A percentile compares a stretch with the other conserved stretches of the same genome.
These are phyloP conservation scores for Straminergon stramineum DNA, from an alignment of 225 moss, liverwort and hornwort species.

Conservation along the genomic window DNA sequence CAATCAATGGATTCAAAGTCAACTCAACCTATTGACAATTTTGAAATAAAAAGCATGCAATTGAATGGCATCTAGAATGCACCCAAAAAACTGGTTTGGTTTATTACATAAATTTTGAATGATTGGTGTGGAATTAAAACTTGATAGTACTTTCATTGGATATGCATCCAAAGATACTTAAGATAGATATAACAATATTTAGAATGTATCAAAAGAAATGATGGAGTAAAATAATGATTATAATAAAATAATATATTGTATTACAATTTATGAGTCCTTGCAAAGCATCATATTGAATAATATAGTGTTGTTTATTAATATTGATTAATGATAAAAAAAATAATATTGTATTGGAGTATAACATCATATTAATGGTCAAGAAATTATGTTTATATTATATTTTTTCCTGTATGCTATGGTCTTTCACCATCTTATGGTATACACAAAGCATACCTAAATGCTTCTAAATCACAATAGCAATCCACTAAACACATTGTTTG, in stretches of 20 bases:
- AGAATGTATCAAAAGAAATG: neutral
- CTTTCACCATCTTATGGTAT: neutral
- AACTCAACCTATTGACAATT: neutral
- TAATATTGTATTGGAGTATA: neutral
- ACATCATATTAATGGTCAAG: neutral
- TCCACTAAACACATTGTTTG: neutral
- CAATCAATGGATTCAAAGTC: neutral
- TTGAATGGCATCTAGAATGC: neutral
- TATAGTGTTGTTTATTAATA: neutral
- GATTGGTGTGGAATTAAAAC: neutral
- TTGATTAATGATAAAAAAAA: neutral
- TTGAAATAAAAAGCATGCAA: neutral
- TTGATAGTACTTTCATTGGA: neutral
- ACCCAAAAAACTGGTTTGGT: rapidly evolving
- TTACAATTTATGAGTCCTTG: no score
- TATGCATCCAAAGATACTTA: neutral
- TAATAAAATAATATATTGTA: no score
- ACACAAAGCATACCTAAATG: neutral
- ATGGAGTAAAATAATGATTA: neutral
- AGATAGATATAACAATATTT: neutral
- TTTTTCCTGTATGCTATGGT: neutral
- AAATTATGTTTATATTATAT: neutral
- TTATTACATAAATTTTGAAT: neutral
- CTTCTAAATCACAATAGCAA: neutral
- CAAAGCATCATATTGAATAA: neutral